Evolutionary conservation across 2,329 filamentous ascomycete genomes (phyloP).

Genomic region (Arthrocladium fulminans): DNA sequence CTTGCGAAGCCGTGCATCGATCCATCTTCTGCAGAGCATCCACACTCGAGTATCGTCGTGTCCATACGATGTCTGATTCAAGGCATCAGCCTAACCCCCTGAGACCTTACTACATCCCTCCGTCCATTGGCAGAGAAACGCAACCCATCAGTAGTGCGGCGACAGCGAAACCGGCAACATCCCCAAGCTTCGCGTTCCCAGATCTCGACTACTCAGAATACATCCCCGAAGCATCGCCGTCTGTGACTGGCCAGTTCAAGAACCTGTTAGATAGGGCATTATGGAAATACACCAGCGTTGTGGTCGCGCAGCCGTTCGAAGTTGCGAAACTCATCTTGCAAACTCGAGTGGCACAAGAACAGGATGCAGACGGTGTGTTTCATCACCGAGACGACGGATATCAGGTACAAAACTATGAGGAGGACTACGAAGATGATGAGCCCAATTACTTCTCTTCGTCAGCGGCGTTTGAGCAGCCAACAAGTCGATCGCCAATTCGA

Average conservation of each 20-base stretch:
- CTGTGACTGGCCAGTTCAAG: slow-evolving; percentile 63
- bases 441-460: slow-evolving; percentile 48
- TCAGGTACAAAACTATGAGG: slow-evolving; percentile 27
- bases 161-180: slow-evolving; percentile 26
- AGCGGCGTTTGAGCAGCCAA: slow-evolving; percentile 17
- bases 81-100: slow-evolving; percentile 50
- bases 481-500: slow-evolving; percentile 33
- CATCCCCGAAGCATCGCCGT: slow-evolving; percentile 65
- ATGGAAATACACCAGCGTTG: slow-evolving; percentile 83
- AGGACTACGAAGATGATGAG: slow-evolving; percentile 22
- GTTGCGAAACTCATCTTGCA: slow-evolving; percentile 92
- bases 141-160: slow-evolving; percentile 32
- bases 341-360: slow-evolving; percentile 45
- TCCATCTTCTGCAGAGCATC: background rate
- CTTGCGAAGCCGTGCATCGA: background rate
- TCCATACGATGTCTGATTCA: slow-evolving; percentile 35
- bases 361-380: slow-evolving; percentile 18
- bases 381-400: background rate
- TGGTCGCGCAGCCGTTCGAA: slow-evolving; percentile 93
- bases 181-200: slow-evolving; percentile 47
- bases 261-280: slow-evolving; percentile 73
- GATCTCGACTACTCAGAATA: slow-evolving; percentile 91
- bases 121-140: slow-evolving; percentile 53
- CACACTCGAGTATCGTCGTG: background rate
- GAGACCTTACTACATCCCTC: slow-evolving; percentile 54